phyloP scores from a whole-genome alignment of 1,139 yeast genomes.

The Geotrichum cucujoidarum region DNA sequence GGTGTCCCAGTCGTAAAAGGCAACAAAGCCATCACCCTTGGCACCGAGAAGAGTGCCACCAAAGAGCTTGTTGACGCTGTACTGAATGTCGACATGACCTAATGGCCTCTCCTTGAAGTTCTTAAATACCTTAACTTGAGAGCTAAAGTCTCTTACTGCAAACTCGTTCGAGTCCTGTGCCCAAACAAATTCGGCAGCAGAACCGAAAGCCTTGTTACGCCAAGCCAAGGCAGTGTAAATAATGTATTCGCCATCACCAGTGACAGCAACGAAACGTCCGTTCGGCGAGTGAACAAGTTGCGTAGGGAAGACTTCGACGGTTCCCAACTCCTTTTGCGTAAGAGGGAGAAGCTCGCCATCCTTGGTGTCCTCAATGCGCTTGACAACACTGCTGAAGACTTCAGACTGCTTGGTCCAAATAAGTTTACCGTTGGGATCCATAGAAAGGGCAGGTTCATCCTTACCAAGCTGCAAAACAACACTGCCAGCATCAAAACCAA shows the following conservation, averaged over 20 bases:
- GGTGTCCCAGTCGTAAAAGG: constrained; percentile 91
- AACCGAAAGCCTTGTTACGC: constrained; percentile 93
- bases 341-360: constrained; percentile 79
- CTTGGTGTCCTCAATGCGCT: constrained; percentile 46
- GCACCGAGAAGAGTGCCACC: constrained; percentile 85
- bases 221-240: constrained; percentile 96
- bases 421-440: constrained; percentile 89
- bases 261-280: constrained; percentile 93
- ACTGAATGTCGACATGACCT: constrained; percentile 52
- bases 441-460: constrained; percentile 88
- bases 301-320: constrained; percentile 89
- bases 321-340: constrained; percentile 82
- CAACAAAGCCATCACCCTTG: constrained; percentile 62
- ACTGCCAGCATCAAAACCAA: constrained; percentile 94
- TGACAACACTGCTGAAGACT: constrained; percentile 76
- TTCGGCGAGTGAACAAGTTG: constrained; percentile 87
- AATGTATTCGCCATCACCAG: constrained; percentile 97
- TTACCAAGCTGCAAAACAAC: constrained; percentile 83
- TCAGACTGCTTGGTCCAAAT: constrained; percentile 91
- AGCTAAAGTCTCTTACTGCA: constrained; percentile 71
- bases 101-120: constrained; percentile 76
- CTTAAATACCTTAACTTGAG: constrained; percentile 65
- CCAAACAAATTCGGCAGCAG: constrained; percentile 91
- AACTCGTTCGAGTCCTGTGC: constrained; percentile 82
- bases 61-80: constrained; percentile 73